Evolutionary conservation across 495 filamentous ascomycete genomes (phyloP).

Genomic region (Thermochaetoides thermophila): DNA sequence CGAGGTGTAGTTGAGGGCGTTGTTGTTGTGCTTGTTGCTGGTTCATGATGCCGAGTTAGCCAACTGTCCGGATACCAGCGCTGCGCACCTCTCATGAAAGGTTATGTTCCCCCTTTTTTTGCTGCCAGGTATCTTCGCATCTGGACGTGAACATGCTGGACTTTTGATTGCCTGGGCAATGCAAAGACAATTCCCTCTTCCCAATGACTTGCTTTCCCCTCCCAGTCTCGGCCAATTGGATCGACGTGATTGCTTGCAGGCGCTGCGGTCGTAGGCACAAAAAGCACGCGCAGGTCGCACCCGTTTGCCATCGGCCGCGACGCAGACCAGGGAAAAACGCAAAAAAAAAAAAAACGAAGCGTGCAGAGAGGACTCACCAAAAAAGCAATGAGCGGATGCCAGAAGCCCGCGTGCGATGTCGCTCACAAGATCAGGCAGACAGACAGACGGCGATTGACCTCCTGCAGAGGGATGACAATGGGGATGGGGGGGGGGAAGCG

Average conservation of each 20-base stretch:
- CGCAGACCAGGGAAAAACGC: neutral
- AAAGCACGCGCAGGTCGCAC: slow-evolving; percentile 6
- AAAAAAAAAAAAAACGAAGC: neutral
- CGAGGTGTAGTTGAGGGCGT: too few relatives aligned
- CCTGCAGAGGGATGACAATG: too few relatives aligned
- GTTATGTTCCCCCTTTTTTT: too few relatives aligned
- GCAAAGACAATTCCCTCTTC: neutral
- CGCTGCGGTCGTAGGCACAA: slow-evolving; percentile 6
- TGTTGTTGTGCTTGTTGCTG: slow-evolving; percentile 8
- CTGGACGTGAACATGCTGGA: neutral
- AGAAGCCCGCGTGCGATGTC: slow-evolving; percentile 2
- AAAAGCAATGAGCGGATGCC: neutral
- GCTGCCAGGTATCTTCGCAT: neutral
- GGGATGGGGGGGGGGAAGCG: too few relatives aligned
- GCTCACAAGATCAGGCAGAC: neutral
- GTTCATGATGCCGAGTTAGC: slow-evolving; percentile 15
- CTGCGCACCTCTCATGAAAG: too few relatives aligned
- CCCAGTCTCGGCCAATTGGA: slow-evolving; percentile 5
- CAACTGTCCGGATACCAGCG: slow-evolving; percentile 4
- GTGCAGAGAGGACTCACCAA: slow-evolving; percentile 1
- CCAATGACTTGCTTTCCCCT: neutral
- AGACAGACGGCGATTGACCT: too few relatives aligned
- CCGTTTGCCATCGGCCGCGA: slow-evolving; percentile 5
- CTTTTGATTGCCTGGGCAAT: neutral
- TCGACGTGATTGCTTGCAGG: slow-evolving; percentile 3